Conservation (phyloP, 1,284 basidiomycete genomes). For the Psilocybe mexicana region DNA sequence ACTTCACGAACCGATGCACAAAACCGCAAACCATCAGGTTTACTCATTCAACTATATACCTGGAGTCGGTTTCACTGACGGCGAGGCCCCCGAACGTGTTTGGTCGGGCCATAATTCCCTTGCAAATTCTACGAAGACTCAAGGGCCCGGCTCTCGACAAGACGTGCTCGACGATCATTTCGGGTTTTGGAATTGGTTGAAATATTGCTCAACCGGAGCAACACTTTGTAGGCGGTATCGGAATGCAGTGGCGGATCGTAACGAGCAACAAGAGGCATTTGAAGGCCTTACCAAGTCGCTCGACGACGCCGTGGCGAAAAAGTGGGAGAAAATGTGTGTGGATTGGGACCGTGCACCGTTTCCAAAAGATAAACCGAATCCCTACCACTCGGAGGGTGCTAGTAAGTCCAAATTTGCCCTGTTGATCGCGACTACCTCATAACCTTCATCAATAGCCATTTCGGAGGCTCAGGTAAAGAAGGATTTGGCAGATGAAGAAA, state of each 20-base stretch:
- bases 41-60: constrained; percentile 3
- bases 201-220: constrained; percentile 9
- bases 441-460: constrained; percentile 9
- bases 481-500: constrained; percentile 9
- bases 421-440: too few species aligned
- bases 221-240: not conserved
- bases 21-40: not conserved
- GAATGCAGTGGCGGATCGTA: constrained; percentile 1
- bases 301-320: not conserved
- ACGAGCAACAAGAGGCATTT: constrained; percentile 2
- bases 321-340: constrained; percentile 9
- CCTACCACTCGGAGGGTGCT: constrained; percentile 3
- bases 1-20: constrained; percentile 15
- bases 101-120: constrained; percentile 13
- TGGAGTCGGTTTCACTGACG: constrained; percentile 16
- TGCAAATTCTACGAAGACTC: constrained; percentile 6
- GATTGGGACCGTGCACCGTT: constrained; percentile 9
- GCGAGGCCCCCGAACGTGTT: constrained; percentile 10
- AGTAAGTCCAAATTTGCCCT: constrained; percentile 2
- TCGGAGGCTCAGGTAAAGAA: constrained; percentile 8
- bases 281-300: constrained; percentile 1
- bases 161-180: constrained; percentile 18
- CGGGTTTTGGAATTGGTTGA: constrained; percentile 14
- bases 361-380: constrained; percentile 13
- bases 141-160: constrained; percentile 9